Base-by-base conservation (phyloP, 768 basidiomycete genomes). In the Cystobasidiopsis lactophilus region DNA sequence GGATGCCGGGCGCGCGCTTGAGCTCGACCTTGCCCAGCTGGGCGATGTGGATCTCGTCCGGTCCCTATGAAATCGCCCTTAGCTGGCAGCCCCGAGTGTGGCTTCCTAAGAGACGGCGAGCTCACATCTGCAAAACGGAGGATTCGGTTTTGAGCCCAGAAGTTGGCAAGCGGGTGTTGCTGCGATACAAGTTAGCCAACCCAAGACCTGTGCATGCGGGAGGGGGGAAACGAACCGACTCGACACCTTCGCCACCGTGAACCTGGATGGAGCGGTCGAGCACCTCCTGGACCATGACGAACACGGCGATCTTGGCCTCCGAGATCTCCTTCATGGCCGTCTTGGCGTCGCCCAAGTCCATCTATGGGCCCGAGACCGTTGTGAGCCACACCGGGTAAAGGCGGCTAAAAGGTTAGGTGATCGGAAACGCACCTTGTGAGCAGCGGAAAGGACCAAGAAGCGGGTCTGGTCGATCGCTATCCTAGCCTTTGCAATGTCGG, bases 271-370 rank as follows among this genome's bases (percentile, higher is more conserved):
- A 81, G n/a, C 86, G 79, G 68, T 98, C 93, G 37, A 96, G 73
- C 43, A 98, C 81, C 23, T 71, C 69, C 45, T 83, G 72, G 0
- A 88, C 91, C 82, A 91, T 85, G 0, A 74, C 74, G 13, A 93
- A 93, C 11, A 96, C 85, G 35, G 86, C 79, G 62, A 93, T 91
- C 89, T 98, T 98, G 40, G 93, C 86, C 55, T 95, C 84, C 23
- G 85, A 89, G 61, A 98, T 96, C 66, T 96, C 93, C 67, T 93
- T 91, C 65, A 95, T 62, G 0, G 93, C 93, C 29, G 85, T 88
- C 66, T 95, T 98, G 1, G 93, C 84, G 57, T 80, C 77, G 61
- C 77, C 71, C 57, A 78, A 80, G 69, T 98, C 93, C 58, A 96
- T 86, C 80, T 88, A 55, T 9, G n/a, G n/a, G n/a, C n/a, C n/a